Percentiles rank a stretch among this genome's conserved stretches.
These are phyloP conservation scores for Alternaria postmessia DNA, from an alignment of 2,329 filamentous ascomycete genomes.

Conservation along the genomic window DNA sequence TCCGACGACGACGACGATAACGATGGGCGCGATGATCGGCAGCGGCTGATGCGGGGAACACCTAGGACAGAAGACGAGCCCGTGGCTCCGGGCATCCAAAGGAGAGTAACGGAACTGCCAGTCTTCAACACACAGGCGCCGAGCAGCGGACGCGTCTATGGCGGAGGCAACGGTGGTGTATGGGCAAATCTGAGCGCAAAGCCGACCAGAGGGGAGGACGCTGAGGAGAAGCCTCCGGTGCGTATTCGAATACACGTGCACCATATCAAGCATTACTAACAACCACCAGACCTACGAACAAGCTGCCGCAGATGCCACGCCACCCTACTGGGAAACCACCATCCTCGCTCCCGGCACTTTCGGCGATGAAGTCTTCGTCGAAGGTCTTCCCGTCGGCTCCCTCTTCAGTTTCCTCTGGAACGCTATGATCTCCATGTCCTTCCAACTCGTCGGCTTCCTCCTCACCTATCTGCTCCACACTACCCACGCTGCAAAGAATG, in stretches of 20 bases:
- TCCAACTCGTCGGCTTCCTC: conserved; percentile 95
- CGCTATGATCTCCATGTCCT: conserved; percentile 93
- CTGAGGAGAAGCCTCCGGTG: conserved; percentile 94
- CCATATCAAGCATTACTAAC: conserved; percentile 44
- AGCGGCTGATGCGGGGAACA: conserved; percentile 80
- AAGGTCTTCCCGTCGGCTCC: conserved; percentile 90
- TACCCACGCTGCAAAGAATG: conserved; percentile 97
- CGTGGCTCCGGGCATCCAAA: conserved; percentile 51
- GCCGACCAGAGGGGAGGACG: conserved; percentile 79
- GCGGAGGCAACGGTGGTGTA: conserved; percentile 87
- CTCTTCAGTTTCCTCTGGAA: conserved; percentile 91
- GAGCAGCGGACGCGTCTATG: conserved; percentile 65
- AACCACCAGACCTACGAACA: conserved; percentile 86
- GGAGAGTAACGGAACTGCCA: conserved; percentile 64
- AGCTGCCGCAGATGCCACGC: conserved; percentile 93
- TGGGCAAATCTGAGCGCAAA: conserved; percentile 95
- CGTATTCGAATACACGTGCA: conserved; percentile 50
- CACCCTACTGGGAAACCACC: conserved; percentile 99
- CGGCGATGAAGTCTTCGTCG: conserved; percentile 95
- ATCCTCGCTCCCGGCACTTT: conserved; percentile 92
- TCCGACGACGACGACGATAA: conserved; percentile 72
- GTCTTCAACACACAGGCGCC: conserved; percentile 55
- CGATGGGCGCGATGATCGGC: conserved; percentile 79
- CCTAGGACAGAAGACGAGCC: conserved; percentile 39
- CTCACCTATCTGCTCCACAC: conserved; percentile 98